phyloP scores from a whole-genome alignment of 805 yeast genomes.

The Metschnikowia koreensis region DNA sequence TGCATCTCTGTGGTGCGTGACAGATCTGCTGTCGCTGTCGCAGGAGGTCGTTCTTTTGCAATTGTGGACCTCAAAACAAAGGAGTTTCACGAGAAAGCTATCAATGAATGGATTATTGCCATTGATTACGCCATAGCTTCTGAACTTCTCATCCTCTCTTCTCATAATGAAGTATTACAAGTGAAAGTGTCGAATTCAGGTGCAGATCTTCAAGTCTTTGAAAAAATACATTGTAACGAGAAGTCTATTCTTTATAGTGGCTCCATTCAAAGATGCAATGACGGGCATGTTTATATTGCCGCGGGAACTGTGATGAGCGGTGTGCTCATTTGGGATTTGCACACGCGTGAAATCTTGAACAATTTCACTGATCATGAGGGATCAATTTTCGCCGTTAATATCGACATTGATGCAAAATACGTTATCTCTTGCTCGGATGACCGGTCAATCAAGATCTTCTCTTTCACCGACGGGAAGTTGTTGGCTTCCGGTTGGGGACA shows the following conservation, averaged over 20 bases:
- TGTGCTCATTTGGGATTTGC: slow-evolving; percentile 71
- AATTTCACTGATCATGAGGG: slow-evolving; percentile 81
- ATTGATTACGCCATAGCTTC: slow-evolving; percentile 45
- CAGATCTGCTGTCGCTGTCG: slow-evolving; percentile 37
- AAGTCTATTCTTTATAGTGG: slow-evolving; percentile 89
- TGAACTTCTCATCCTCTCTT: slow-evolving; percentile 56
- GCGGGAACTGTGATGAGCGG: slow-evolving; percentile 96
- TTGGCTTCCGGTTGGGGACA: slow-evolving; percentile 95
- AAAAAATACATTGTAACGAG: slow-evolving; percentile 52
- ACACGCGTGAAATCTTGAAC: slow-evolving; percentile 42
- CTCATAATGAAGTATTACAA: slow-evolving; percentile 66
- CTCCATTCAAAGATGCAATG: slow-evolving; percentile 49
- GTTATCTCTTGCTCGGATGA: slow-evolving; percentile 91
- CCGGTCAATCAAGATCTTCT: slow-evolving; percentile 80
- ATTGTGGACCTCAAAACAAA: slow-evolving; percentile 26
- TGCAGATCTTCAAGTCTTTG: slow-evolving; percentile 22
- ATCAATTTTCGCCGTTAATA: slow-evolving; percentile 77
- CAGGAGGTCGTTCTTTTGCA: slow-evolving; percentile 74
- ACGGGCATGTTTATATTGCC: slow-evolving; percentile 53
- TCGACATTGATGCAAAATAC: slow-evolving; percentile 53
- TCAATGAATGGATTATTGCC: slow-evolving; percentile 79
- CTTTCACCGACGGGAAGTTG: slow-evolving; percentile 52
- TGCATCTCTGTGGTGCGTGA: slow-evolving; percentile 49
- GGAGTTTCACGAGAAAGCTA: slow-evolving; percentile 42
- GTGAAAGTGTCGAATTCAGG: slow-evolving; percentile 29